Percentiles rank a stretch among this genome's conserved stretches.
Conservation (phyloP, 192 early-diverging fungal genomes). For the Chytriomyces confervae region DNA sequence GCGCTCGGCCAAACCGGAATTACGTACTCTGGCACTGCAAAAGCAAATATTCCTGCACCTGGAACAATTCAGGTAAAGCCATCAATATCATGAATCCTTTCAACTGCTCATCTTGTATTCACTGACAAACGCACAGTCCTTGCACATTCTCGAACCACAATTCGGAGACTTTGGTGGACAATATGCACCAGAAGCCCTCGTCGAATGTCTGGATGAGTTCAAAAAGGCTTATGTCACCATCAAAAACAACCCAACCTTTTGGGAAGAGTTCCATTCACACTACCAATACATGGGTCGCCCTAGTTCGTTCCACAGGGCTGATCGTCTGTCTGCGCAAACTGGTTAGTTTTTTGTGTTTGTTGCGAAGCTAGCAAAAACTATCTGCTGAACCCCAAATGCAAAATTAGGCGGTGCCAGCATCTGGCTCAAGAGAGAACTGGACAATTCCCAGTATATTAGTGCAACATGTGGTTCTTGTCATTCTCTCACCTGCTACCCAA, state of each 20-base stretch:
- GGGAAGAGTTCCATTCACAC: slow-evolving; percentile 86
- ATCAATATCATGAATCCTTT: not conserved
- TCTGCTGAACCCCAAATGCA: slow-evolving; percentile 22
- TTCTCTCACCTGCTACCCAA: too few relatives aligned
- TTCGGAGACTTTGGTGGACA: slow-evolving; percentile 97
- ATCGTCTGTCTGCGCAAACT: slow-evolving; percentile 71
- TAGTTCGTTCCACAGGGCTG: slow-evolving; percentile 86
- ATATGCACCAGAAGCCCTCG: slow-evolving; percentile 95
- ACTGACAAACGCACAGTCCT: not conserved
- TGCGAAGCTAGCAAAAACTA: slow-evolving; percentile 3
- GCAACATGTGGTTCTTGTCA: too few relatives aligned
- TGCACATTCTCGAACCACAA: slow-evolving; percentile 69
- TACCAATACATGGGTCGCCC: slow-evolving; percentile 94
- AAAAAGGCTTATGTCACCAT: slow-evolving; percentile 80
- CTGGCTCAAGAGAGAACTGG: slow-evolving; percentile 92
- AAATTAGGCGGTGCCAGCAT: slow-evolving; percentile 80
- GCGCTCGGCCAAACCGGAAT: slow-evolving; percentile 23
- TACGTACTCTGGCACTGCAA: not conserved
- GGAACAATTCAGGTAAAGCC: not conserved
- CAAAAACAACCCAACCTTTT: slow-evolving; percentile 88
- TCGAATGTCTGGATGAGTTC: slow-evolving; percentile 91
- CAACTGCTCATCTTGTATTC: not conserved
- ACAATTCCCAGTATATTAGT: too few relatives aligned
- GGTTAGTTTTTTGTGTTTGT: not conserved
- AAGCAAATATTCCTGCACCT: not conserved